Evolutionary conservation across 2,329 filamentous ascomycete species (phyloP).

Genomic region (Colletotrichum tropicicola): DNA sequence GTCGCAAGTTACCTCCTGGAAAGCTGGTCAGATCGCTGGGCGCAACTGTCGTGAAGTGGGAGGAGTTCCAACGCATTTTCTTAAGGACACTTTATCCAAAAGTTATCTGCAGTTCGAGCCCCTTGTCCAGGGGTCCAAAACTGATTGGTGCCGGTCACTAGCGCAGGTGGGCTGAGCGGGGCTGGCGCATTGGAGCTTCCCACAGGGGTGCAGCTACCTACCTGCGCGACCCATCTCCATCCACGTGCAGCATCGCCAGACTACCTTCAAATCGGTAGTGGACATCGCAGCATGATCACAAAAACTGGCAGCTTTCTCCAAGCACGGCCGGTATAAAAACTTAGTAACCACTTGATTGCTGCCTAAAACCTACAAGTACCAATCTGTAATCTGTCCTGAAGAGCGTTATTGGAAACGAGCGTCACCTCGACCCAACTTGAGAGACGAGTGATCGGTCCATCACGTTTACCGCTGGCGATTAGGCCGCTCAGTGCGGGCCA

Average conservation of each 20-base stretch:
- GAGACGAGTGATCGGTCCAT: conserved; percentile 4
- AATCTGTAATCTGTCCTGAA: conserved; percentile 31
- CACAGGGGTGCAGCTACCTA: conserved; percentile 6
- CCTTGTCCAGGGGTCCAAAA: conserved; percentile 25
- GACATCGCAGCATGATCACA: neutral
- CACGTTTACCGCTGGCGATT: neutral
- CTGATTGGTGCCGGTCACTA: conserved; percentile 28
- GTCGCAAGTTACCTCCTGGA: conserved; percentile 6
- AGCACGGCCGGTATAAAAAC: neutral
- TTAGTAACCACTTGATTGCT: conserved; percentile 17
- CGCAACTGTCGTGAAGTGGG: conserved; percentile 26
- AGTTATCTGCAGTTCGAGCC: conserved; percentile 24
- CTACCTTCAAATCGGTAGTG: too few species aligned
- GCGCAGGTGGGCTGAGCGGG: conserved; percentile 9
- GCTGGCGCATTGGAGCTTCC: conserved; percentile 18
- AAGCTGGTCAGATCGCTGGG: conserved; percentile 18
- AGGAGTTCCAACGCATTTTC: neutral
- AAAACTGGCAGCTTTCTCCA: neutral
- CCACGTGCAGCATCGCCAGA: neutral
- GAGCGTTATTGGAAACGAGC: conserved; percentile 18
- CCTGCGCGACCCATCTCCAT: neutral
- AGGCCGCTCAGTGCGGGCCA: neutral
- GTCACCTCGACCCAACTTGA: conserved; percentile 23
- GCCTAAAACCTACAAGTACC: conserved; percentile 31
- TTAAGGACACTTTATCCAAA: conserved; percentile 34